Evolutionary conservation across 164 flowering plant genomes (phyloP).

Genomic region (Vitis labrusca): DNA sequence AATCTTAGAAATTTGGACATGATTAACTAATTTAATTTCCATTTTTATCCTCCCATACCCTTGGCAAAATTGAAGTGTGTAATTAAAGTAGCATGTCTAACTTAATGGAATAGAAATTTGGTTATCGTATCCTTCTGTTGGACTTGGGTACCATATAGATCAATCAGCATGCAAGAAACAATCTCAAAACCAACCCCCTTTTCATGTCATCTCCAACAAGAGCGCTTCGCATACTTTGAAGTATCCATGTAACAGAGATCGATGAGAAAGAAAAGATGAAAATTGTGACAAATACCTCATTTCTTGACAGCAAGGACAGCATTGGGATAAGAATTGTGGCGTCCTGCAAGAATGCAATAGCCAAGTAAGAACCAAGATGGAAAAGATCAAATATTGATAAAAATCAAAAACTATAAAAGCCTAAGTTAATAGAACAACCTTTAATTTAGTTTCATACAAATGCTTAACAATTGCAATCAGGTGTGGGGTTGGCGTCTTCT

Average conservation of each 20-base stretch:
- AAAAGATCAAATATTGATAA: constrained; percentile 2
- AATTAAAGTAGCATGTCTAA: too few species aligned
- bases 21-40: too few species aligned
- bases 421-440: constrained; percentile 47
- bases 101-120: too few species aligned
- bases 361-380: constrained; percentile 4
- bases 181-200: too few species aligned
- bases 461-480: constrained; percentile 80
- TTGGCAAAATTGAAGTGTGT: too few species aligned
- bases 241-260: not conserved
- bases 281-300: constrained; percentile 54
- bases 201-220: too few species aligned
- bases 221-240: too few species aligned
- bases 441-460: constrained; percentile 86
- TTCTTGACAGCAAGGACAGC: constrained; percentile 81
- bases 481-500: constrained; percentile 68
- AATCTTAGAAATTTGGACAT: too few species aligned
- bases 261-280: not conserved
- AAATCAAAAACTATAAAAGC: not conserved
- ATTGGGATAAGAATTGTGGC: constrained; percentile 90
- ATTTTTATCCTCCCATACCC: too few species aligned
- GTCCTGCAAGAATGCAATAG: constrained; percentile 62
- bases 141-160: too few species aligned
- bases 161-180: too few species aligned
- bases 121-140: too few species aligned